phyloP scores from a whole-genome alignment of 805 yeast genomes.

The Wickerhamiella azymoides region DNA sequence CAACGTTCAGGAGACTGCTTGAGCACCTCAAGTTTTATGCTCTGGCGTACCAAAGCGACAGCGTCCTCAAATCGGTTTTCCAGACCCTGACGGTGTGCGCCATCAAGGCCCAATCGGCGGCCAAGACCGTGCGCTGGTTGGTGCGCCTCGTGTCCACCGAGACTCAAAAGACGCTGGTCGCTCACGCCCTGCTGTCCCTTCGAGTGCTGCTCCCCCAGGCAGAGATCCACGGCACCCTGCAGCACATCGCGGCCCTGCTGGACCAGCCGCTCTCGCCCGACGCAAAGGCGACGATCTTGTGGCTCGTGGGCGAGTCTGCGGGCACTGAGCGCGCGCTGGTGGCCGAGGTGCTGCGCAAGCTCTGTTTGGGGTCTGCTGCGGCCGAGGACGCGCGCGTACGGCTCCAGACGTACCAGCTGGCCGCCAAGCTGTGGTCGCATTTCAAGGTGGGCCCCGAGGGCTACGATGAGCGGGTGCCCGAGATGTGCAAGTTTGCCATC shows the following conservation, averaged over 20 bases:
- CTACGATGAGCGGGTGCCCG: constrained; percentile 22
- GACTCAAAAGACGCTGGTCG: constrained; percentile 11
- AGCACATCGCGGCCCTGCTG: constrained; percentile 16
- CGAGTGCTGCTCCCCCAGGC: constrained; percentile 16
- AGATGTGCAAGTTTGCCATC: constrained; percentile 48
- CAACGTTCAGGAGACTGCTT: not conserved
- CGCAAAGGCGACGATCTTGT: constrained; percentile 73
- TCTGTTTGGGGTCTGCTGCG: constrained; percentile 38
- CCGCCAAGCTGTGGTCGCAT: constrained; percentile 56
- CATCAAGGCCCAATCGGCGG: constrained; percentile 5
- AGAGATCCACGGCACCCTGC: not conserved
- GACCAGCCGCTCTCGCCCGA: constrained; percentile 19
- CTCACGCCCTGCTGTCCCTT: constrained; percentile 16
- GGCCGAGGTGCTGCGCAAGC: constrained; percentile 59
- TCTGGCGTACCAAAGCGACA: not conserved
- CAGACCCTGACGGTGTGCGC: constrained; percentile 11
- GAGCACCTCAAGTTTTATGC: constrained; percentile 8
- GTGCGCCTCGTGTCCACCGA: constrained; percentile 9
- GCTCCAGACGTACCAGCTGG: constrained; percentile 53
- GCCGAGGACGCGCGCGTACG: constrained; percentile 35
- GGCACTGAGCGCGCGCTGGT: constrained; percentile 35
- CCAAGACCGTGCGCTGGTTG: constrained; percentile 12
- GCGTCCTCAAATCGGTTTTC: constrained; percentile 4
- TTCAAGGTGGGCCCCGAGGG: constrained; percentile 31
- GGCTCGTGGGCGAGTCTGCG: constrained; percentile 83